A percentile compares a stretch with the other conserved stretches of the same genome.
Conservation (phyloP, 2,329 filamentous ascomycete genomes). For the Colletotrichum horii region DNA sequence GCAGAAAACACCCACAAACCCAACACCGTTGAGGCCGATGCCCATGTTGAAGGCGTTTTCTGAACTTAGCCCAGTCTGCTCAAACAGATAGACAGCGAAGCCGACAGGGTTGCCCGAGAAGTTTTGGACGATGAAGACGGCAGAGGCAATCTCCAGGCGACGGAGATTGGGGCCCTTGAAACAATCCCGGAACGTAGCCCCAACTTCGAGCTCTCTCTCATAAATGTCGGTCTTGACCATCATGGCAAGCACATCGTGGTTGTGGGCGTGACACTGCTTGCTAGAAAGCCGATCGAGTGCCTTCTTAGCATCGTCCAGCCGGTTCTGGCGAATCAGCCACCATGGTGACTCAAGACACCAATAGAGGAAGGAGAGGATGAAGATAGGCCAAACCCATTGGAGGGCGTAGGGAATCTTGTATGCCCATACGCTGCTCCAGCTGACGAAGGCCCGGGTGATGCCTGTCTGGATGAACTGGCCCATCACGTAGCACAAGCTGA, state of each 20-base stretch:
- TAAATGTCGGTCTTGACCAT: not conserved
- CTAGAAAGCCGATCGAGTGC: slow-evolving; percentile 30
- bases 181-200: not conserved
- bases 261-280: not conserved
- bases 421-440: slow-evolving; percentile 41
- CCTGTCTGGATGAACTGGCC: slow-evolving; percentile 44
- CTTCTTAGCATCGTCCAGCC: not conserved
- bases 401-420: slow-evolving; percentile 52
- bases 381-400: slow-evolving; percentile 53
- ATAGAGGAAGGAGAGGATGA: slow-evolving; percentile 13
- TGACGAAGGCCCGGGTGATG: slow-evolving; percentile 39
- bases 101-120: not conserved
- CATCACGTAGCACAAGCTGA: slow-evolving; percentile 46
- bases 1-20: not conserved
- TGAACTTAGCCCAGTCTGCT: not conserved
- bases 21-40: not conserved
- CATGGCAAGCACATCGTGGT: not conserved
- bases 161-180: not conserved
- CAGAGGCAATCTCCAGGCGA: not conserved
- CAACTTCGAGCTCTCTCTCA: not conserved
- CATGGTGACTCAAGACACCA: not conserved
- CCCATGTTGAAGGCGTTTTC: not conserved
- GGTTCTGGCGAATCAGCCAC: not conserved
- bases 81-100: not conserved
- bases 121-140: not conserved